Evolutionary conservation across 108 stramenopile species (phyloP).

Genomic region (Nannochloropsis granulata): DNA sequence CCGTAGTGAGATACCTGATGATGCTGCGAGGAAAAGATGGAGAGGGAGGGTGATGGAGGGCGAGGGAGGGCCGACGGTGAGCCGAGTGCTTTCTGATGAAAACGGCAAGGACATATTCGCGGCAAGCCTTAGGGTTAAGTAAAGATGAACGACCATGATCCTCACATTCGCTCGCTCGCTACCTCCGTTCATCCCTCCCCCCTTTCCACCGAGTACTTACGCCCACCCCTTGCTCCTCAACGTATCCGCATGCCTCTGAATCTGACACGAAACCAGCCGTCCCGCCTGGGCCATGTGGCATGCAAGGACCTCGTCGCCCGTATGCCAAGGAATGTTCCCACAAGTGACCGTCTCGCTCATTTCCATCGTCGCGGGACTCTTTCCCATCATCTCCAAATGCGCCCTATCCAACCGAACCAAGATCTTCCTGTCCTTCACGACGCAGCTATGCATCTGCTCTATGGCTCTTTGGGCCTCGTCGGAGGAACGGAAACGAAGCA

Average conservation of each 20-base stretch:
- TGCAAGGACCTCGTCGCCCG: slow-evolving; percentile 29
- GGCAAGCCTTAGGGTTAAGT: no score
- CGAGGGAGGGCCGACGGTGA: not conserved
- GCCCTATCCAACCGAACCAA: not conserved
- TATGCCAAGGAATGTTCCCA: slow-evolving; percentile 35
- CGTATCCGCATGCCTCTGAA: slow-evolving; percentile 39
- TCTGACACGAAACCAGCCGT: slow-evolving; percentile 24
- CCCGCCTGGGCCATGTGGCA: slow-evolving; percentile 25
- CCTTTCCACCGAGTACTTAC: slow-evolving; percentile 12
- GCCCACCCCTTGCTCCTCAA: slow-evolving; percentile 38
- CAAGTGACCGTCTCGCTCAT: not conserved
- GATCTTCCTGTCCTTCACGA: not conserved
- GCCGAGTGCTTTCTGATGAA: not conserved
- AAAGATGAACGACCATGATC: no score
- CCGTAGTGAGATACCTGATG: not conserved
- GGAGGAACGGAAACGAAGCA: not conserved
- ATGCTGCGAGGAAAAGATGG: not conserved
- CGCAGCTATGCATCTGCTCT: not conserved
- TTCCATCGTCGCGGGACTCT: not conserved
- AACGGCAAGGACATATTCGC: no score
- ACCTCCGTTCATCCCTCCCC: not conserved
- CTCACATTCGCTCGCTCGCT: not conserved
- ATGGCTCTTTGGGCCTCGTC: not conserved
- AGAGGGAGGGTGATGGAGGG: not conserved
- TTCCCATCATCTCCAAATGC: not conserved